Base-by-base conservation (phyloP, 805 yeast genomes). In the Candida rishiriensis region DNA sequence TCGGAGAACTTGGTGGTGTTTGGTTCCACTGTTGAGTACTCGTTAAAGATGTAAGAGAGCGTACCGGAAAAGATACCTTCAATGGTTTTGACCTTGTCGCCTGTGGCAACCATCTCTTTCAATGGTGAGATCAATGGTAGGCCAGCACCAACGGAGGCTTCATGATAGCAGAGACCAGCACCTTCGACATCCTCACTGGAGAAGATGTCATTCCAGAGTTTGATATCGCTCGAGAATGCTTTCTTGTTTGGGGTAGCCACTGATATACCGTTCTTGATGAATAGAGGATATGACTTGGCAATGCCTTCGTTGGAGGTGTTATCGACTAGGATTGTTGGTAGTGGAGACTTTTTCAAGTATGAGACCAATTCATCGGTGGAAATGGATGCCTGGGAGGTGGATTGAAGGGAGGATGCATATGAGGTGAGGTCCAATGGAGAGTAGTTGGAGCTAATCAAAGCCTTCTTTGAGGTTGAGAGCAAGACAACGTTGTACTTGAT, bases 111-210 rank as follows among this genome's bases (percentile, higher is more conserved):
- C 68, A 91, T 75, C 64, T 93, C 99, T 61, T 82, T 86, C 60
- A 93, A 72, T 41, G 97, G 85, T 39, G 88, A 83, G 57, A 93
- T 83, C 50, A 93, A 81, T 48, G 99, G 99, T 64, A 93, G 76
- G 46, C 98, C 99, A 36, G 99, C 99, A 61, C 98, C 98, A 47
- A 93, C 98, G 8, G 97, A 88, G 40, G 99, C 95, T 74, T 93
- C 99, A 62, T 93, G 99, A 74, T 89, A 91, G 37, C 89, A 95
- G 51, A 91, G 73, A 34, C 88, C 90, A 40, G 81, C 82, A 32
- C 72, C 70, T 38, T 76, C 73, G 34, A 70, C 67, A 33, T 72
- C 74, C 31, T 85, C 76, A 41, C 67, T 66, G 31, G 64, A 60
- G 57, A 87, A 87, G 43, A 93, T 79, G 41, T 76, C 73, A 44